Evolutionary conservation across 257 asterid species (phyloP).

Genomic region (Eustoma russellianum): DNA sequence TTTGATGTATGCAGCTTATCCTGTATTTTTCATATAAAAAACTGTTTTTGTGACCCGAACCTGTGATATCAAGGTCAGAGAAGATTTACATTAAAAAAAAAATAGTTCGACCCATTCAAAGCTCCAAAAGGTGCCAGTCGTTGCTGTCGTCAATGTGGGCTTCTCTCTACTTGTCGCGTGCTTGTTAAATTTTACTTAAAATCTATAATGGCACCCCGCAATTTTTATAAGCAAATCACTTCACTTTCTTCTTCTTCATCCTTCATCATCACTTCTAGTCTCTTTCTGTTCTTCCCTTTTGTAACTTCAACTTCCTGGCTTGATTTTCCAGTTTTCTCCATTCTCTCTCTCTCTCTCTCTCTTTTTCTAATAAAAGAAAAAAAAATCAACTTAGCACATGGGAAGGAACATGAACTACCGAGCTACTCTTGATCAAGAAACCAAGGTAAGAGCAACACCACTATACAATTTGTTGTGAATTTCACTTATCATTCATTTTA

Average conservation of each 20-base stretch:
- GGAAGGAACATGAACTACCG: slow-evolving; percentile 29
- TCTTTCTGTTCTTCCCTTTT: background rate
- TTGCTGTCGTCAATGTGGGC: slow-evolving; percentile 15
- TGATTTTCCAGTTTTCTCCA: background rate
- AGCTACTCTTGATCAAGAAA: slow-evolving; percentile 6
- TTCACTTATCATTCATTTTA: too few relatives aligned
- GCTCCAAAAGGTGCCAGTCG: background rate
- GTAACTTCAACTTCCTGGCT: background rate
- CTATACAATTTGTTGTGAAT: too few relatives aligned
- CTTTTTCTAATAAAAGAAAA: too few relatives aligned
- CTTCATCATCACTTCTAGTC: background rate
- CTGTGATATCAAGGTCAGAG: too few relatives aligned
- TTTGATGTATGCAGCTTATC: too few relatives aligned
- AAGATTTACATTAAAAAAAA: too few relatives aligned
- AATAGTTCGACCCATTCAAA: too few relatives aligned
- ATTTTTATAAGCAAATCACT: background rate
- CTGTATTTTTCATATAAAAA: too few relatives aligned
- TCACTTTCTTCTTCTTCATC: slow-evolving; percentile 2
- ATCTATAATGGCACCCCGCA: background rate
- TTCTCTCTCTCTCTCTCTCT: too few relatives aligned
- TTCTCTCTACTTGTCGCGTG: slow-evolving; percentile 8
- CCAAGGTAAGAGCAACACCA: too few relatives aligned
- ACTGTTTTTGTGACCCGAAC: too few relatives aligned
- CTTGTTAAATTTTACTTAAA: slow-evolving; percentile 5
- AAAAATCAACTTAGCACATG: slow-evolving; percentile 17